phyloP scores from a whole-genome alignment of 1,284 basidiomycete species.

The Termitomyces sp. region DNA sequence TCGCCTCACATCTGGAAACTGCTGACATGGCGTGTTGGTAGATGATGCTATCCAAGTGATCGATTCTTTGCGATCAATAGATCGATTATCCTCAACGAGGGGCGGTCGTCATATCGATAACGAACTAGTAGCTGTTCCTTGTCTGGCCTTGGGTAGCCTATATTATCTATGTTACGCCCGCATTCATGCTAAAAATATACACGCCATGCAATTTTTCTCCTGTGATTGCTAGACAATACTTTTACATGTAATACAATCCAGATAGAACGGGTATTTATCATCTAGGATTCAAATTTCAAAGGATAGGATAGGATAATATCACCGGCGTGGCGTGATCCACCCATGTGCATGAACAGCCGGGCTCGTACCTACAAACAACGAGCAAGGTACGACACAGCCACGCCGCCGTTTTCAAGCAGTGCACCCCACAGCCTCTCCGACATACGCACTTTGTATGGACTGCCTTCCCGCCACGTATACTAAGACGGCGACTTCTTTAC shows the following conservation, averaged over 20 bases:
- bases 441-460: not conserved
- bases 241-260: not conserved
- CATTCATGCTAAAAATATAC: not conserved
- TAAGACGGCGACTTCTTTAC: not conserved
- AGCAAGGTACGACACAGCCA: slow-evolving; percentile 12
- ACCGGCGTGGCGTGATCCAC: too few species aligned
- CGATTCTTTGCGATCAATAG: slow-evolving; percentile 2
- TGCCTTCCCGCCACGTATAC: not conserved
- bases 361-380: too few species aligned
- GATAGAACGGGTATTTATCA: not conserved
- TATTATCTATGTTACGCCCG: slow-evolving; percentile 16
- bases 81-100: slow-evolving; percentile 2
- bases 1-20: slow-evolving; percentile 2
- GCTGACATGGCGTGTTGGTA: slow-evolving; percentile 9
- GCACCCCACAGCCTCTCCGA: not conserved
- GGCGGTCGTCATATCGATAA: slow-evolving; percentile 1
- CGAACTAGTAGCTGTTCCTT: slow-evolving; percentile 1
- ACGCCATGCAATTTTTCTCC: not conserved
- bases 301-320: too few species aligned
- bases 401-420: not conserved
- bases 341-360: too few species aligned
- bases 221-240: not conserved
- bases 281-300: not conserved
- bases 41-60: slow-evolving; percentile 39
- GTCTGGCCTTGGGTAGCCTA: slow-evolving; percentile 5